These are phyloP conservation scores for Digitaria exilis DNA, from an alignment of 202 grass and related monocot genomes.

Conservation along the genomic window DNA sequence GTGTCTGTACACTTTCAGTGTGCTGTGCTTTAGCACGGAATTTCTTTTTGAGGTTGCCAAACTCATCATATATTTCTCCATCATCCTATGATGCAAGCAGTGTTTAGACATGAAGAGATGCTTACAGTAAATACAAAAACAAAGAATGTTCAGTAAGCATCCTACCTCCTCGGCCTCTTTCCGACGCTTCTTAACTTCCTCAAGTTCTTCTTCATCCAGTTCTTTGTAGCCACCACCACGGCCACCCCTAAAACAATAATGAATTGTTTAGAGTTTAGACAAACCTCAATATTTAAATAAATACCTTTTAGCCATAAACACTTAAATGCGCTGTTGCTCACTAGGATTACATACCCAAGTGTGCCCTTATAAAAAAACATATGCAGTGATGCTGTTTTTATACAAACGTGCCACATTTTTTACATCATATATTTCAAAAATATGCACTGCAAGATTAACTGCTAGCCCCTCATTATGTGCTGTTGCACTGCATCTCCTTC, in stretches of 20 bases:
- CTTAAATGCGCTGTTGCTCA: background rate
- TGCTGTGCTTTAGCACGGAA: conserved; percentile 83
- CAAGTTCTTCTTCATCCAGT: conserved; percentile 95
- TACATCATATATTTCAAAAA: background rate
- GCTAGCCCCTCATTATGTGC: background rate
- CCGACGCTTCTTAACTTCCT: conserved; percentile 83
- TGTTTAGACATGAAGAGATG: conserved; percentile 16
- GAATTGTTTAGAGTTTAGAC: conserved; percentile 1
- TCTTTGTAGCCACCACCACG: conserved; percentile 95
- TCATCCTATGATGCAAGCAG: conserved; percentile 65
- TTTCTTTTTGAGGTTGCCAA: conserved; percentile 99
- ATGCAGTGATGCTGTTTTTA: background rate
- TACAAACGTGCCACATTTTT: background rate
- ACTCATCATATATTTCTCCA: conserved; percentile 99
- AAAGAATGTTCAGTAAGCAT: conserved; percentile 2
- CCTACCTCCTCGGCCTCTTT: conserved; percentile 85
- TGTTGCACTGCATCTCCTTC: background rate
- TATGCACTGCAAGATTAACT: background rate
- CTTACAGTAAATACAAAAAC: background rate
- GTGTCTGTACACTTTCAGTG: conserved; percentile 47
- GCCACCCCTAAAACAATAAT: conserved; percentile 65
- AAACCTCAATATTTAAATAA: background rate
- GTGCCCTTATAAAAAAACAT: background rate
- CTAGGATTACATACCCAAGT: background rate
- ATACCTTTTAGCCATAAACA: background rate